Conservation (phyloP, 495 filamentous ascomycete species). For the Aspergillus incahuasiensis region DNA sequence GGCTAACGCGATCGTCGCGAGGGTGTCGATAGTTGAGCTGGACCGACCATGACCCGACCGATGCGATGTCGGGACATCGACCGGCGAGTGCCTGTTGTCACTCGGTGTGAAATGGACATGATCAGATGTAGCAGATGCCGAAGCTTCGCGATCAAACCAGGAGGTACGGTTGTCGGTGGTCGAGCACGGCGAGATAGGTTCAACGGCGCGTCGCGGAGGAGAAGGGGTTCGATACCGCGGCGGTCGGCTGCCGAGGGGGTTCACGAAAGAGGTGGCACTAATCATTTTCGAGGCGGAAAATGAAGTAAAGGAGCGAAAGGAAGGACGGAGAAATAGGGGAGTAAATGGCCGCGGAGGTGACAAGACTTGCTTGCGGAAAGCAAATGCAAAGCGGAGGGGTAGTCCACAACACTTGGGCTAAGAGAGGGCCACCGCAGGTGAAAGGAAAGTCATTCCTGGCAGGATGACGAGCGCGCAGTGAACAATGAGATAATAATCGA, state of each 20-base stretch:
- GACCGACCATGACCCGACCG: slow-evolving; percentile 44
- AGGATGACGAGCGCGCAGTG: slow-evolving; percentile 27
- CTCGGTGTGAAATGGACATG: slow-evolving; percentile 24
- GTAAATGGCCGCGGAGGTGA: slow-evolving; percentile 21
- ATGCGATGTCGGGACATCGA: slow-evolving; percentile 26
- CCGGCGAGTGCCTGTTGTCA: slow-evolving; percentile 14
- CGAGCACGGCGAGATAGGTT: slow-evolving; percentile 46
- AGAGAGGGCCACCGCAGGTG: slow-evolving; percentile 41
- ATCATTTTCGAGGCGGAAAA: slow-evolving; percentile 32
- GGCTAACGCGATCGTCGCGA: slow-evolving; percentile 52
- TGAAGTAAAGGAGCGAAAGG: slow-evolving; percentile 11
- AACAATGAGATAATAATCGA: slow-evolving; percentile 22
- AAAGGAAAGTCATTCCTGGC: slow-evolving; percentile 45
- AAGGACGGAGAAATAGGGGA: slow-evolving; percentile 9
- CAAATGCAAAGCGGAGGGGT: slow-evolving; percentile 46
- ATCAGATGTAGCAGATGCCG: slow-evolving; percentile 26
- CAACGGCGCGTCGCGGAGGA: slow-evolving; percentile 50
- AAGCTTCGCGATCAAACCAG: slow-evolving; percentile 30
- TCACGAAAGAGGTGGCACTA: slow-evolving; percentile 44
- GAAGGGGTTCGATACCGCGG: slow-evolving; percentile 51
- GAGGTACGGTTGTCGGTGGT: slow-evolving; percentile 29
- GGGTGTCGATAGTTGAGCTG: slow-evolving; percentile 48
- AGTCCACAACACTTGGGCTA: slow-evolving; percentile 44
- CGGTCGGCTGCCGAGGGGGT: slow-evolving; percentile 37
- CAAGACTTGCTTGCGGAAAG: slow-evolving; percentile 36